phyloP scores from a whole-genome alignment of 2,329 filamentous ascomycete species.

The Diaporthe batatas region DNA sequence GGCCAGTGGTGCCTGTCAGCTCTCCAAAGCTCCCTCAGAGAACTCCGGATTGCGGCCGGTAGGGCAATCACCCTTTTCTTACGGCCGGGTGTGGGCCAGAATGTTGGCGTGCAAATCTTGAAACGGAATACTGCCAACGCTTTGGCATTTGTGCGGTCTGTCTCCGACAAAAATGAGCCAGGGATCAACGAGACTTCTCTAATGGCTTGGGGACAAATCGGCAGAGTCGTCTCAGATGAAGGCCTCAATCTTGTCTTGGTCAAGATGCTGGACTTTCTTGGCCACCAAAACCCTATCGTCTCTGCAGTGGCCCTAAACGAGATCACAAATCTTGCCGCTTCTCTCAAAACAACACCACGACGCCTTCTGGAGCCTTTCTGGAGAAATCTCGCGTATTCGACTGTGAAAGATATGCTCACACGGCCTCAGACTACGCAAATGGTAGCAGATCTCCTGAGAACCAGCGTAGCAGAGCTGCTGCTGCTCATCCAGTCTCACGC shows the following conservation, averaged over 20 bases:
- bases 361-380: conserved; percentile 89
- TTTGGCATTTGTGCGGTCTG: conserved; percentile 77
- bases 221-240: conserved; percentile 80
- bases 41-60: conserved; percentile 86
- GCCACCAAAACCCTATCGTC: conserved; percentile 83
- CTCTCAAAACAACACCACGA: conserved; percentile 71
- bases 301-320: conserved; percentile 88
- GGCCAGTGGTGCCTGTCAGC: conserved; percentile 87
- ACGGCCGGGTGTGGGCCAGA: conserved; percentile 19
- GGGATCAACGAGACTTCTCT: conserved; percentile 86
- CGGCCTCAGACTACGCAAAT: conserved; percentile 86
- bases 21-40: conserved; percentile 85
- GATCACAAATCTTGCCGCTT: conserved; percentile 78
- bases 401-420: conserved; percentile 83
- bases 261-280: conserved; percentile 87
- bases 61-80: conserved; percentile 53
- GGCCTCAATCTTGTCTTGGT: conserved; percentile 90
- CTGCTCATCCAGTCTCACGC: conserved; percentile 83
- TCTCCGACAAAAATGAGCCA: conserved; percentile 77
- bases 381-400: conserved; percentile 84
- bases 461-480: conserved; percentile 81
- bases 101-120: conserved; percentile 53
- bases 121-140: conserved; percentile 77
- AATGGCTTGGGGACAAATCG: conserved; percentile 87
- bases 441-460: conserved; percentile 84